Evolutionary conservation across 2,329 filamentous ascomycete species (phyloP).

Genomic region (Polytolypa hystricis): DNA sequence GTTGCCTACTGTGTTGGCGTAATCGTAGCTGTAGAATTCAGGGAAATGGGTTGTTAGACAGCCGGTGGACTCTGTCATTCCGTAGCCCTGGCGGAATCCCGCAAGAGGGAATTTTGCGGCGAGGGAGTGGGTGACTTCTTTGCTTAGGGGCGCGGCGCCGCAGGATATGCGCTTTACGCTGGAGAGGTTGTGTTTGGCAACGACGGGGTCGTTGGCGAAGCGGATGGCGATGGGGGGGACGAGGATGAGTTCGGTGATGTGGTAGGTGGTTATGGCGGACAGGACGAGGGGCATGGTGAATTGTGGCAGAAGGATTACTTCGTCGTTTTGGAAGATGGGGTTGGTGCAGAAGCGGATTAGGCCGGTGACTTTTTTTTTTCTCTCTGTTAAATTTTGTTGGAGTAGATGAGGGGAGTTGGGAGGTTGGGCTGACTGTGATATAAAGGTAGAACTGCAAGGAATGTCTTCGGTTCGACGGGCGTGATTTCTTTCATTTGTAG

Average conservation of each 20-base stretch:
- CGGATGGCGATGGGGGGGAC: conserved; percentile 52
- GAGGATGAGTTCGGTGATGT: conserved; percentile 45
- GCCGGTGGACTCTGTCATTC: conserved; percentile 23
- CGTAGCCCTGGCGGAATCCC: conserved; percentile 51
- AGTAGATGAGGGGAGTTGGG: too few species aligned
- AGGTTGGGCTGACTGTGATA: conserved; percentile 40
- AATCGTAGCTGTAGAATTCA: conserved; percentile 36
- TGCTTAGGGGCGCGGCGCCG: conserved; percentile 45
- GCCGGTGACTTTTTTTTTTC: conserved; percentile 38
- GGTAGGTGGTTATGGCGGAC: conserved; percentile 40
- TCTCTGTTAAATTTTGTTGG: too few species aligned
- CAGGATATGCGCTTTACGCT: conserved; percentile 44
- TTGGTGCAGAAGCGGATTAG: conserved; percentile 42
- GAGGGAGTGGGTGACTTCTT: conserved; percentile 21
- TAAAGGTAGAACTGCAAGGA: conserved; percentile 49
- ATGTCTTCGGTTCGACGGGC: conserved; percentile 36
- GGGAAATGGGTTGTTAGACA: conserved; percentile 52
- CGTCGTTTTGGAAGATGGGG: conserved; percentile 56
- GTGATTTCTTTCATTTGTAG: conserved; percentile 48
- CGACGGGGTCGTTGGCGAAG: conserved; percentile 40
- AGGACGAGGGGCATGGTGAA: conserved; percentile 55
- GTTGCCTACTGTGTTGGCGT: conserved; percentile 38
- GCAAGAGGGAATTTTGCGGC: conserved; percentile 45
- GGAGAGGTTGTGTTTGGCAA: conserved; percentile 34
- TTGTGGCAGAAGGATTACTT: conserved; percentile 52